These are phyloP conservation scores for Aspergillus felis DNA, from an alignment of 2,329 filamentous ascomycete species.

Conservation along the genomic window DNA sequence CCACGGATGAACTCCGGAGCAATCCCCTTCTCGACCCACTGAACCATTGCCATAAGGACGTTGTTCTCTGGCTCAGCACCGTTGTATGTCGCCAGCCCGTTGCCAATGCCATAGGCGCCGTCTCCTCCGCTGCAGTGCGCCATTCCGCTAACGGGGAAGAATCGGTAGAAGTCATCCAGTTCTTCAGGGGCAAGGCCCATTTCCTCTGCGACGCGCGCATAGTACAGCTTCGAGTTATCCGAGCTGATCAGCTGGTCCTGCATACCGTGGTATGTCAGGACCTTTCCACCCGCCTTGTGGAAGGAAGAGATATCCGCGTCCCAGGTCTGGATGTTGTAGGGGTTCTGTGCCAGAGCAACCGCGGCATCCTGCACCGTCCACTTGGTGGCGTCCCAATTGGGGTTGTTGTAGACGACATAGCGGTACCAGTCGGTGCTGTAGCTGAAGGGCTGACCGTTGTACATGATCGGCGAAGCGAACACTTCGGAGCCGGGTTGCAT, in stretches of 20 bases:
- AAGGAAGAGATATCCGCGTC: slow-evolving; percentile 48
- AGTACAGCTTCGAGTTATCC: slow-evolving; percentile 50
- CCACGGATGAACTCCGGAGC: slow-evolving; percentile 39
- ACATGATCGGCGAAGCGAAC: slow-evolving; percentile 26
- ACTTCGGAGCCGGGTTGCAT: slow-evolving; percentile 34
- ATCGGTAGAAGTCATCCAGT: slow-evolving; percentile 43
- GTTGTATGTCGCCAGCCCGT: slow-evolving; percentile 18
- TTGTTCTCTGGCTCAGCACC: slow-evolving; percentile 39
- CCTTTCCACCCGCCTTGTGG: slow-evolving; percentile 40
- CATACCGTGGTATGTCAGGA: slow-evolving; percentile 42
- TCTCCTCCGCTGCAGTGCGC: slow-evolving; percentile 45
- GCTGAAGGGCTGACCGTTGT: slow-evolving; percentile 33
- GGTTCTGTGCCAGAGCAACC: slow-evolving; percentile 37
- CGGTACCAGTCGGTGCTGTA: slow-evolving; percentile 43
- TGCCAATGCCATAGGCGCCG: slow-evolving; percentile 43
- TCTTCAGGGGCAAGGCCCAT: slow-evolving; percentile 31
- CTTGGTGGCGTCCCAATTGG: slow-evolving; percentile 35
- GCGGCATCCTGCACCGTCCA: slow-evolving; percentile 38
- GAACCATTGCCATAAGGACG: slow-evolving; percentile 47
- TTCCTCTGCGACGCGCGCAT: slow-evolving; percentile 40
- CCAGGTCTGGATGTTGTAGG: slow-evolving; percentile 48
- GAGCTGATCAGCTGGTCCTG: slow-evolving; percentile 51
- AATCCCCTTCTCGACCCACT: slow-evolving; percentile 47
- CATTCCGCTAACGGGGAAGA: slow-evolving; percentile 55
- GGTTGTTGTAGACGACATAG: slow-evolving; percentile 42